Percentiles rank a stretch among this genome's conserved stretches.
Conservation (phyloP, 176 grass and related monocot species). For the Poa annua region DNA sequence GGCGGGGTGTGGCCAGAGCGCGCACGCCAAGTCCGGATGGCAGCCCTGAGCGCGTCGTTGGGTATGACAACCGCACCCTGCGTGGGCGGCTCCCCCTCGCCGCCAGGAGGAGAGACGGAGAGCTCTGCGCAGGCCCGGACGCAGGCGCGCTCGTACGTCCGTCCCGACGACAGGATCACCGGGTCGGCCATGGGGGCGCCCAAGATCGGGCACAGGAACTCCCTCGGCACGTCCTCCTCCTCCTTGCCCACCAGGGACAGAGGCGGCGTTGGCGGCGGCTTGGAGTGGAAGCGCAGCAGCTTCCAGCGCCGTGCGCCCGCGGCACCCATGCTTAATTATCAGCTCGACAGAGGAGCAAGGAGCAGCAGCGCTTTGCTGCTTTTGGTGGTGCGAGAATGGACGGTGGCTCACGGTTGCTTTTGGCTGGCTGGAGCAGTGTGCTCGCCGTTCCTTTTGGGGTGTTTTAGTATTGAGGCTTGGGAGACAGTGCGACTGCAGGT, state of each 20-base stretch:
- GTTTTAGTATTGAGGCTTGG: conserved; percentile 17
- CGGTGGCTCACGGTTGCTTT: conserved; percentile 31
- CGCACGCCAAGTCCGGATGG: conserved; percentile 61
- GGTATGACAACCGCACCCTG: conserved; percentile 45
- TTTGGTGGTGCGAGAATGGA: conserved; percentile 39
- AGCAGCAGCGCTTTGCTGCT: conserved; percentile 12
- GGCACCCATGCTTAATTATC: conserved; percentile 47
- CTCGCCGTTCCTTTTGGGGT: conserved; percentile 16
- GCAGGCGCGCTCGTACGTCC: conserved; percentile 27
- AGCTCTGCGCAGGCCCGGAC: conserved; percentile 5
- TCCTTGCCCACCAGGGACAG: neutral
- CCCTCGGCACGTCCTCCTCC: conserved; percentile 13
- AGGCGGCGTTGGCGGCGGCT: neutral
- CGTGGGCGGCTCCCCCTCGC: neutral
- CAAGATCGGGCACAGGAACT: conserved; percentile 18
- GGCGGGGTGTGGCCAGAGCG: conserved; percentile 6
- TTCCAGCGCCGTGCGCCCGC: conserved; percentile 51
- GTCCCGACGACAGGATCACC: conserved; percentile 21
- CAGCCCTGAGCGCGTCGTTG: conserved; percentile 64
- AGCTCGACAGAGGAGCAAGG: neutral
- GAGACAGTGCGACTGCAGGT: conserved; percentile 5
- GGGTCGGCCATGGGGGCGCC: conserved; percentile 20
- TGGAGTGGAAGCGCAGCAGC: conserved; percentile 42
- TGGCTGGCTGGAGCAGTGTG: conserved; percentile 26
- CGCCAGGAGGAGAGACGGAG: neutral